phyloP scores from a whole-genome alignment of 495 filamentous ascomycete genomes.

The Penicillium salamii region DNA sequence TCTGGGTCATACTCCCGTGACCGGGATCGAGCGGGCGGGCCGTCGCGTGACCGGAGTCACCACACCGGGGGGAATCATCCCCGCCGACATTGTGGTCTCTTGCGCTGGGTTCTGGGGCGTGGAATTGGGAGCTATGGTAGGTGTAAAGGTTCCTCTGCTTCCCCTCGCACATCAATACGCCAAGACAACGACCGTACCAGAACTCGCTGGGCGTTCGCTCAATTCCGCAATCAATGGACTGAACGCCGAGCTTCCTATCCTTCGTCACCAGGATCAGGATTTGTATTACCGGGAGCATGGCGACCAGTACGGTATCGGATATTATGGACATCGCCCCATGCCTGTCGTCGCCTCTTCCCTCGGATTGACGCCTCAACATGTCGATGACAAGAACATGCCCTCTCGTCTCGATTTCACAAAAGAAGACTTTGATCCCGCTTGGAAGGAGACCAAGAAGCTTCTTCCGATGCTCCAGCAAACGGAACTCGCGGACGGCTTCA shows the following conservation, averaged over 20 bases:
- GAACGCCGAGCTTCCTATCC: slow-evolving; percentile 44
- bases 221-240: slow-evolving; percentile 33
- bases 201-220: slow-evolving; percentile 26
- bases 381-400: slow-evolving; percentile 51
- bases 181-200: slow-evolving; percentile 42
- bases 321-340: slow-evolving; percentile 53
- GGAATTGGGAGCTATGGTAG: slow-evolving; percentile 50
- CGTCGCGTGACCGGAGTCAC: slow-evolving; percentile 43
- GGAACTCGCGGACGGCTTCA: slow-evolving; percentile 48
- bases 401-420: slow-evolving; percentile 47
- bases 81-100: slow-evolving; percentile 48
- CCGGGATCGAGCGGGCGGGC: slow-evolving; percentile 34
- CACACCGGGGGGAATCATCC: slow-evolving; percentile 35
- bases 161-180: slow-evolving; percentile 52
- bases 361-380: slow-evolving; percentile 39
- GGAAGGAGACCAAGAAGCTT: slow-evolving; percentile 42
- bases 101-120: slow-evolving; percentile 57
- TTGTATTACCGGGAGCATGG: slow-evolving; percentile 55
- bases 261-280: slow-evolving; percentile 51
- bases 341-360: slow-evolving; percentile 42
- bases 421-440: slow-evolving; percentile 49
- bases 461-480: slow-evolving; percentile 40
- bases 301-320: slow-evolving; percentile 50
- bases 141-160: slow-evolving; percentile 45
- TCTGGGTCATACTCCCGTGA: slow-evolving; percentile 43